Evolutionary conservation across 306 rosid species (phyloP).

Genomic region (Adenanthera pavonina): DNA sequence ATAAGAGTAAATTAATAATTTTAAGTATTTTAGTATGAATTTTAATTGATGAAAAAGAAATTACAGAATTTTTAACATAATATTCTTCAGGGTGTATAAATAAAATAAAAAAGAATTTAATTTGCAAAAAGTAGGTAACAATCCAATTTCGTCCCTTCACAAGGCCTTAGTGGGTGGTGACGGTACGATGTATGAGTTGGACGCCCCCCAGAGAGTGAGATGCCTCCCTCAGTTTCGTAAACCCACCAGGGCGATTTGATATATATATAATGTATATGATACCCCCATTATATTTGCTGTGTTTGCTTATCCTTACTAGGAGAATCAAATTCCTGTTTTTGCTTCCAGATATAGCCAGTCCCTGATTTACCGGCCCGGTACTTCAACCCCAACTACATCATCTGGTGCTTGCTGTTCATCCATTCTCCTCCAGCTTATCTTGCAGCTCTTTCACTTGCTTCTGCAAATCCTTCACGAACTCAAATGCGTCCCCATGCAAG

Average conservation of each 20-base stretch:
- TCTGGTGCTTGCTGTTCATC: conserved; percentile 31
- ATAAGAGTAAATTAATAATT: too few relatives aligned
- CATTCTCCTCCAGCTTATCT: conserved; percentile 82
- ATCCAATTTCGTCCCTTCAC: conserved; percentile 26
- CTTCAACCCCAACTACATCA: neutral
- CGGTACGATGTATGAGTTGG: conserved; percentile 81
- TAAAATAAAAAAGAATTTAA: too few relatives aligned
- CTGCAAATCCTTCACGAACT: conserved; percentile 76
- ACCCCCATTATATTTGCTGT: conserved; percentile 82
- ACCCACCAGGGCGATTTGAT: conserved; percentile 84
- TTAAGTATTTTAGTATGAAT: too few relatives aligned
- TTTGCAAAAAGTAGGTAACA: too few relatives aligned
- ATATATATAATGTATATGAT: too few relatives aligned
- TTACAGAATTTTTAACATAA: too few relatives aligned
- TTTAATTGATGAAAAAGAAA: too few relatives aligned
- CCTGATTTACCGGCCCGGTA: conserved; percentile 45
- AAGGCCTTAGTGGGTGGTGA: conserved; percentile 79
- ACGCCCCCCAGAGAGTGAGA: conserved; percentile 66
- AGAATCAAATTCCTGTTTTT: conserved; percentile 53
- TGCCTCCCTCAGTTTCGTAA: conserved; percentile 83
- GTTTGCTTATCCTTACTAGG: conserved; percentile 58
- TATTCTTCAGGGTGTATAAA: too few relatives aligned
- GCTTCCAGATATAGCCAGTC: conserved; percentile 51
- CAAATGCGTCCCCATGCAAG: conserved; percentile 83
- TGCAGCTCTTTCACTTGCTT: conserved; percentile 80